These are phyloP conservation scores for Alisma plantagoaquatica DNA, from an alignment of 106 monocot genomes.

Conservation along the genomic window DNA sequence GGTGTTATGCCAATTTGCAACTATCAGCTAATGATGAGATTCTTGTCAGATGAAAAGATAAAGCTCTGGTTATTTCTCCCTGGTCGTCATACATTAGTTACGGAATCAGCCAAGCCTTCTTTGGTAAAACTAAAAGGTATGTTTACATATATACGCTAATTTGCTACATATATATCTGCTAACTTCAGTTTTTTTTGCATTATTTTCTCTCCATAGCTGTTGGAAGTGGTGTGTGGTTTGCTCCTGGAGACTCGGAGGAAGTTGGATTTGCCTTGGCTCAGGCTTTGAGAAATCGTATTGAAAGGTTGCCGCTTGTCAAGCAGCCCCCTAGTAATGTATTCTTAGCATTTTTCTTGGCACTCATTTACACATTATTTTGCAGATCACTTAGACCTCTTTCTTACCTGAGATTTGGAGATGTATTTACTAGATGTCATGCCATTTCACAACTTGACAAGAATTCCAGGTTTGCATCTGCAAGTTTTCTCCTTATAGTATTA, in stretches of 20 bases:
- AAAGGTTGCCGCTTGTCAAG: conserved; percentile 39
- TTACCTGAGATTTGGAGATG: conserved; percentile 91
- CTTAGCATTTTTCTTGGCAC: neutral
- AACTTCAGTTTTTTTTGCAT: neutral
- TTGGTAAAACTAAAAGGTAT: conserved; percentile 77
- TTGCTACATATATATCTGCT: neutral
- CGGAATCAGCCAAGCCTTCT: conserved; percentile 59
- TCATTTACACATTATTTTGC: neutral
- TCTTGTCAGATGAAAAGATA: conserved; percentile 85
- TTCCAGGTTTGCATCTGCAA: conserved; percentile 40
- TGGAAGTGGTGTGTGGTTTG: conserved; percentile 73
- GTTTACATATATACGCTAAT: neutral
- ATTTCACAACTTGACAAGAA: conserved; percentile 38
- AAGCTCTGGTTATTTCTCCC: conserved; percentile 98
- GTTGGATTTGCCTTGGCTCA: conserved; percentile 82
- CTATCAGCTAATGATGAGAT: neutral
- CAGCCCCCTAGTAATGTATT: too few species aligned
- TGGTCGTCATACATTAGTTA: conserved; percentile 67
- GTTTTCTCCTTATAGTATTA: too few species aligned
- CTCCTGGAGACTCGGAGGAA: conserved; percentile 96
- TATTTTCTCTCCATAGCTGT: conserved; percentile 26
- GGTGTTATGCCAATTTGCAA: neutral
- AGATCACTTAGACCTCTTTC: conserved; percentile 72
- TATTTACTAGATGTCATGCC: conserved; percentile 62
- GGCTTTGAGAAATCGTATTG: conserved; percentile 74